phyloP scores from a whole-genome alignment of 2,329 filamentous ascomycete species.

The Colletotrichum gloeosporioides region DNA sequence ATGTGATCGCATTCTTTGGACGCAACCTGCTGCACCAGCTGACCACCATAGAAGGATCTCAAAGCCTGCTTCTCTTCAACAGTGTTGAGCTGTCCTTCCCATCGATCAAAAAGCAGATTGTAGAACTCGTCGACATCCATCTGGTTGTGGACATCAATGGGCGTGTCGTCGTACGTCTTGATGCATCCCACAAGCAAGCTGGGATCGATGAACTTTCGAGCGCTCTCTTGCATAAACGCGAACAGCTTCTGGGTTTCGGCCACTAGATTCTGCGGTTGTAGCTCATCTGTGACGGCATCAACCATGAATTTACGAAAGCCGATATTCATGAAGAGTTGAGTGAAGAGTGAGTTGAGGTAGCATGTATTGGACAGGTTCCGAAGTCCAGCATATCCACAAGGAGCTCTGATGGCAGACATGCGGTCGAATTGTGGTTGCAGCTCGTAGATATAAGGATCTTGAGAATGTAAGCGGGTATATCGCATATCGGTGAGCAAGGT shows the following conservation, averaged over 20 bases:
- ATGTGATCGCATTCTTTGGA: constrained; percentile 95
- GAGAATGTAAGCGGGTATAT: constrained; percentile 2
- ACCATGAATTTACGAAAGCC: constrained; percentile 88
- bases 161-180: constrained; percentile 79
- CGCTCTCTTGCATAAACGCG: constrained; percentile 83
- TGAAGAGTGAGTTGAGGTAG: constrained; percentile 93
- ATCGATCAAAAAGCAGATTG: constrained; percentile 88
- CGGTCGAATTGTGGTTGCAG: constrained; percentile 69
- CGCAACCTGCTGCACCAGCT: constrained; percentile 92
- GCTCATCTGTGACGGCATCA: constrained; percentile 60
- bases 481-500: neutral
- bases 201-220: constrained; percentile 76
- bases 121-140: constrained; percentile 99
- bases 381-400: constrained; percentile 87
- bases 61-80: constrained; percentile 74
- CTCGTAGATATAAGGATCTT: constrained; percentile 65
- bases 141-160: constrained; percentile 86
- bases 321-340: constrained; percentile 95
- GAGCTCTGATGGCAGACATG: constrained; percentile 70
- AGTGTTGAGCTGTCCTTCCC: constrained; percentile 80
- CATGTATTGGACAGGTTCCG: constrained; percentile 94
- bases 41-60: constrained; percentile 86
- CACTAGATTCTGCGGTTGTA: constrained; percentile 70
- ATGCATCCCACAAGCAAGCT: constrained; percentile 75
- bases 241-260: constrained; percentile 83